Evolutionary conservation across 345 rosid genomes (phyloP), one percentile per base, ranked within the genome.

Genomic region (Melaleuca quinquenervia): DNA sequence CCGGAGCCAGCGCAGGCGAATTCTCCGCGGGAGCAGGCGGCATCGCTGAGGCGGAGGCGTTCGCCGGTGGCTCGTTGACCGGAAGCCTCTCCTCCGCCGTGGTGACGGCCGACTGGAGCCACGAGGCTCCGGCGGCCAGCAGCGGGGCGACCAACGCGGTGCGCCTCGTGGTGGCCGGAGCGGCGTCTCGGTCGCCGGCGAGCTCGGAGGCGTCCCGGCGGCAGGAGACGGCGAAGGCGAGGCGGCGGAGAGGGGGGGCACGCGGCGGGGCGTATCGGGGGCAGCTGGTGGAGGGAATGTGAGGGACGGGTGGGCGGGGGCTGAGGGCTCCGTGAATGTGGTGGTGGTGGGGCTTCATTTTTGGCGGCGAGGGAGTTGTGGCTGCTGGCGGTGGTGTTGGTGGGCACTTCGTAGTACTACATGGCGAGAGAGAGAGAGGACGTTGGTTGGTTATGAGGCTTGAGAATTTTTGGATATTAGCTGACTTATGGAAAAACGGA

Each of bases 91-190:
- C 90, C 78, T 86, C 90, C 24, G 88, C 88, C 5, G 83, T 27
- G n/a, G 83, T 6, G 49, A 54, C 76, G 1, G 87, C 62, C 21
- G 89, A 21, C 52, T 56, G 88, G 15, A 90, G 82, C 45, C 87
- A 21, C 18, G 58, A 82, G 36, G 90, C 84, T 22, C 90, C 91
- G 22, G 89, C 70, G 45, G 90, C 89, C 70, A 94, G 58, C 32
- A 94, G 76, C 8, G 96, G 93, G 26, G 93, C 83, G 88, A 92
- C 85, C 70, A 94, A 6, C 22, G 87, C 93, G 29, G 70, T 82
- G 22, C 95, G 94, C 60, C 93, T 89, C 78, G 90, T 84, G 26
- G 82, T 6, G 50, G 86, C 45, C 26, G 84, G 86, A 32, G 82
- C 84, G 29, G 51, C 50, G 84, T 45, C 84, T 26, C 44, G 52